phyloP scores from a whole-genome alignment of 2,329 filamentous ascomycete species.

The Colletotrichum tropicale region DNA sequence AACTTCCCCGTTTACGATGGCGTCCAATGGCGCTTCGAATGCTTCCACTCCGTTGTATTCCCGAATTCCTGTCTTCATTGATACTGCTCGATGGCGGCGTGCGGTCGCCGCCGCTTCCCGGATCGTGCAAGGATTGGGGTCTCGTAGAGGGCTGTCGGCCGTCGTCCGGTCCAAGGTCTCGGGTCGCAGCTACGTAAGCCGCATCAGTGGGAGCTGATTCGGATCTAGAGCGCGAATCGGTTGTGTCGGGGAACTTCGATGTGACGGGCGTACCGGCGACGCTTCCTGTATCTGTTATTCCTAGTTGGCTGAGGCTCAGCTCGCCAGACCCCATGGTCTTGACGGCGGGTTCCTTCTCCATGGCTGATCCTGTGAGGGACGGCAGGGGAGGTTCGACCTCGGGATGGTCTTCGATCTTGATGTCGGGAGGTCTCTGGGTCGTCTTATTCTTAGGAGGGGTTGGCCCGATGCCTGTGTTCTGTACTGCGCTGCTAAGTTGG shows the following conservation, averaged over 20 bases:
- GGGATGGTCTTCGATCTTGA: conserved; percentile 39
- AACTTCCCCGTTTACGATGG: conserved; percentile 83
- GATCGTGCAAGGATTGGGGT: conserved; percentile 58
- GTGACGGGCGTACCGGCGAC: conserved; percentile 60
- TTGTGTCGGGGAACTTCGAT: conserved; percentile 56
- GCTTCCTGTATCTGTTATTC: conserved; percentile 69
- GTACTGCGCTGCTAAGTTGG: conserved; percentile 75
- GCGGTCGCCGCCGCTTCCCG: conserved; percentile 56
- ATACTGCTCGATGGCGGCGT: conserved; percentile 71
- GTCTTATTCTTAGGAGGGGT: conserved; percentile 43
- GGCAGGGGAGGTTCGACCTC: conserved; percentile 45
- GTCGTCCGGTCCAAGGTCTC: conserved; percentile 43
- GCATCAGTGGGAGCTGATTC: conserved; percentile 62
- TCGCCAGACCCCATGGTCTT: conserved; percentile 90
- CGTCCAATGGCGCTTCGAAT: conserved; percentile 64
- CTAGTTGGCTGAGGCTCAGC: conserved; percentile 86
- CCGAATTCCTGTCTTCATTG: conserved; percentile 62
- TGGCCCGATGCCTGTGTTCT: conserved; percentile 62
- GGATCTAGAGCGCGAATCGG: conserved; percentile 55
- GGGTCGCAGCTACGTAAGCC: conserved; percentile 26
- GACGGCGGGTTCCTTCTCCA: conserved; percentile 73
- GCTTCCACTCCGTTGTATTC: conserved; percentile 68
- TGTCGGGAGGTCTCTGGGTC: conserved; percentile 34
- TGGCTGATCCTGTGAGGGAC: conserved; percentile 30
- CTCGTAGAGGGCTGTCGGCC: conserved; percentile 30